A percentile compares a stretch with the other conserved stretches of the same genome.
Evolutionary conservation across 1,139 yeast species (phyloP).

Genomic region (Hyphopichia buzzinii): DNA sequence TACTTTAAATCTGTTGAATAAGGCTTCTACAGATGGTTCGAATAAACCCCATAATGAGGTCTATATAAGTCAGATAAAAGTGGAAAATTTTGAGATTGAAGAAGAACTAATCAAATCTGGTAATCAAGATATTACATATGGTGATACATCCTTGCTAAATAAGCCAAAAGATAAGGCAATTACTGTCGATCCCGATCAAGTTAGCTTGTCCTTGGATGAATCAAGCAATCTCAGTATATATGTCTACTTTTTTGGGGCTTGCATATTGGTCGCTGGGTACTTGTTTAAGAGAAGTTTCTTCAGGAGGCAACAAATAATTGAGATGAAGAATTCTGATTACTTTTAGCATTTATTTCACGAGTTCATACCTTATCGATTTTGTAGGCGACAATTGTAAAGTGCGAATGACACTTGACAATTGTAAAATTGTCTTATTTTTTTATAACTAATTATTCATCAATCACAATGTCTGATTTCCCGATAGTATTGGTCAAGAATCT

Average conservation of each 20-base stretch:
- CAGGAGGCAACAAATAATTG: conserved; percentile 25
- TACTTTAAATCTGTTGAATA: conserved; percentile 36
- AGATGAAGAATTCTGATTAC: conserved; percentile 27
- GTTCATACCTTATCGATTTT: too few relatives aligned
- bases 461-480: conserved; percentile 30
- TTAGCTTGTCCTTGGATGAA: background rate
- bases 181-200: background rate
- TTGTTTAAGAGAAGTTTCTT: conserved; percentile 17
- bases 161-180: background rate
- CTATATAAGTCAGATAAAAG: conserved; percentile 27
- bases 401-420: too few relatives aligned
- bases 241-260: conserved; percentile 16
- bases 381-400: too few relatives aligned
- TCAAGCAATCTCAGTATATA: conserved; percentile 2
- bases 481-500: conserved; percentile 58
- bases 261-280: conserved; percentile 12
- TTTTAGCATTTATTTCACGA: conserved; percentile 7
- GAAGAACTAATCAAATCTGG: conserved; percentile 2
- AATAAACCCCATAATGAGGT: conserved; percentile 37
- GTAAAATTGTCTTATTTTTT: too few relatives aligned
- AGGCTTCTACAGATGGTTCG: conserved; percentile 32
- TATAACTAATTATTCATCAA: too few relatives aligned
- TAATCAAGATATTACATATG: conserved; percentile 2
- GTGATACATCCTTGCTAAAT: background rate
- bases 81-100: conserved; percentile 9